Conservation (phyloP, 2,329 filamentous ascomycete species). For the Plenodomus lindquistii region DNA sequence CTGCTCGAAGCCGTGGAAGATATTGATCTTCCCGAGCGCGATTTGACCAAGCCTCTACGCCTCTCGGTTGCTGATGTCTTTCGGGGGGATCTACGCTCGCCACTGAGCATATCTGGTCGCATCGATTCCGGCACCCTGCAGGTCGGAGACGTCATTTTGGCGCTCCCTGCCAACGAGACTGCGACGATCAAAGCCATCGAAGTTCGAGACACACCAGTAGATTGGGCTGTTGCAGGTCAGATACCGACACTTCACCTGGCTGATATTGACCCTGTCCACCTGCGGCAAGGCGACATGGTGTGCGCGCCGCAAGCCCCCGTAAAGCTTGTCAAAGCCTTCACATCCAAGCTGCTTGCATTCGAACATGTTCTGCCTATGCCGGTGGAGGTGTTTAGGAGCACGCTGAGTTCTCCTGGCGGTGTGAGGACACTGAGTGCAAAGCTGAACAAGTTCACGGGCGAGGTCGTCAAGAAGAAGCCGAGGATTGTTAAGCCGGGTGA, state of each 20-base stretch:
- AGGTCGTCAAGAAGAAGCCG: constrained; percentile 79
- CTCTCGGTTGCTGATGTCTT: constrained; percentile 90
- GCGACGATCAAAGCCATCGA: constrained; percentile 82
- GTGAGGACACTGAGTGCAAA: constrained; percentile 73
- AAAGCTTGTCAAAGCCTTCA: constrained; percentile 72
- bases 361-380: constrained; percentile 87
- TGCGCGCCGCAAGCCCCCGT: constrained; percentile 72
- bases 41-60: constrained; percentile 77
- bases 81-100: constrained; percentile 75
- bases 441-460: constrained; percentile 78
- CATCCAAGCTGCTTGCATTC: constrained; percentile 83
- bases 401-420: constrained; percentile 76
- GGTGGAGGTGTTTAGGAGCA: constrained; percentile 85
- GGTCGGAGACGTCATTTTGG: constrained; percentile 75
- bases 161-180: constrained; percentile 80
- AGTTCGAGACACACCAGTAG: constrained; percentile 70
- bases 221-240: constrained; percentile 93
- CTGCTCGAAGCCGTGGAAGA: constrained; percentile 82
- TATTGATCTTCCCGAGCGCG: constrained; percentile 73
- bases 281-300: constrained; percentile 80
- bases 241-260: constrained; percentile 82
- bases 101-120: constrained; percentile 82
- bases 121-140: constrained; percentile 85
- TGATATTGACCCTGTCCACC: constrained; percentile 81
- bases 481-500: constrained; percentile 78